phyloP scores from a whole-genome alignment of 108 stramenopile species.

The Nitzschia palea region DNA sequence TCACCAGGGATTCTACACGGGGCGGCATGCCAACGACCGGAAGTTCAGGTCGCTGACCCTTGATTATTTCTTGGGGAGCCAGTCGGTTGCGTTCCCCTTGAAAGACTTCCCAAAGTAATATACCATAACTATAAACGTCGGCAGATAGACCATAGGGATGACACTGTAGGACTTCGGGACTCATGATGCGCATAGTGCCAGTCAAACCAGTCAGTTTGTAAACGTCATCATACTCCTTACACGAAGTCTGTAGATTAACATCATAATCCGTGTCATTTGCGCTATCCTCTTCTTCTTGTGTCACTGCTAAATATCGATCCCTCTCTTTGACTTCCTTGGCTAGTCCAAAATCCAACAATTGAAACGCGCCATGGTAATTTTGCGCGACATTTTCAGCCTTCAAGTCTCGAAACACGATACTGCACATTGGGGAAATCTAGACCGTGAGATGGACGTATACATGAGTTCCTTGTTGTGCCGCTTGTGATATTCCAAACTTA shows the following conservation, averaged over 20 bases:
- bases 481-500: constrained; percentile 28
- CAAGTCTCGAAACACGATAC: constrained; percentile 35
- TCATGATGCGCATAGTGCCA: constrained; percentile 49
- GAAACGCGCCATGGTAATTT: constrained; percentile 10
- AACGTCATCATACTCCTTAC: constrained; percentile 8
- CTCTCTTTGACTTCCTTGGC: constrained; percentile 59
- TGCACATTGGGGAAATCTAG: neutral
- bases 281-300: neutral
- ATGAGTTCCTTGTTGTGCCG: too few relatives aligned
- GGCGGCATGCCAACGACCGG: constrained; percentile 11
- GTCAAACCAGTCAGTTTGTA: constrained; percentile 43
- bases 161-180: constrained; percentile 37
- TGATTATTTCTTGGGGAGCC: constrained; percentile 22
- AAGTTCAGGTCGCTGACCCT: constrained; percentile 10
- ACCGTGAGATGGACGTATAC: neutral
- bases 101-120: constrained; percentile 36
- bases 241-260: neutral
- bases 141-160: constrained; percentile 19
- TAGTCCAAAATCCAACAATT: constrained; percentile 75
- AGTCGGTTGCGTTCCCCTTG: constrained; percentile 17
- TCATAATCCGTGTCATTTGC: neutral
- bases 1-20: constrained; percentile 2
- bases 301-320: neutral
- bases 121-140: constrained; percentile 26
- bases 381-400: constrained; percentile 18